phyloP scores from a whole-genome alignment of 441 rosid species.

The Cnidoscolus chayamansa region DNA sequence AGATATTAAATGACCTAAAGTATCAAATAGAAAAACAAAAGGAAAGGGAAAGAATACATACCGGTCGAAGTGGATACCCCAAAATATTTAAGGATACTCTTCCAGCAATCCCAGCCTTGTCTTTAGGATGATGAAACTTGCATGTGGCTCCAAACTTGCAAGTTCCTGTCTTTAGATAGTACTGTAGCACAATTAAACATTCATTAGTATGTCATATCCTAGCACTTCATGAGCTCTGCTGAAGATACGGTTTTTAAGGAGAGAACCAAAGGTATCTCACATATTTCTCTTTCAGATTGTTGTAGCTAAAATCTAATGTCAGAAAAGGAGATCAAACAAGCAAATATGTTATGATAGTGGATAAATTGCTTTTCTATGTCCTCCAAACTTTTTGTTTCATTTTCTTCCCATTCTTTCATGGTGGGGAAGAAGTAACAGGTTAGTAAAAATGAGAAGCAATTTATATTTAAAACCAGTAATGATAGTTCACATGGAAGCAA shows the following conservation, averaged over 20 bases:
- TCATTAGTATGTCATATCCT: conserved; percentile 19
- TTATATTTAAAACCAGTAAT: neutral
- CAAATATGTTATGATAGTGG: neutral
- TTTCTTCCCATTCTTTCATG: neutral
- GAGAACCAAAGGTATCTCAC: neutral
- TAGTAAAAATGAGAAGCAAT: neutral
- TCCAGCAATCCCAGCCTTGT: conserved; percentile 94
- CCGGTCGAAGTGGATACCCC: conserved; percentile 96
- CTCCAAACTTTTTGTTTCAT: neutral
- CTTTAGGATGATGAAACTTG: conserved; percentile 98
- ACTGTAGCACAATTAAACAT: conserved; percentile 44
- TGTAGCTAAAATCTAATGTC: conserved; percentile 3
- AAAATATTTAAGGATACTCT: conserved; percentile 80
- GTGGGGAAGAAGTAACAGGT: too few relatives aligned
- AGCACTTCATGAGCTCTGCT: neutral
- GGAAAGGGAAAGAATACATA: conserved; percentile 33
- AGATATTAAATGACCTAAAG: neutral
- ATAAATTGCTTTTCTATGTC: neutral
- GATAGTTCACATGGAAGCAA: conserved; percentile 1
- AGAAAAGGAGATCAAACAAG: neutral
- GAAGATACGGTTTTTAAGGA: neutral
- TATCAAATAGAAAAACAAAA: neutral
- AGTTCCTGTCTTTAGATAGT: conserved; percentile 95
- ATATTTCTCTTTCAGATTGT: neutral
- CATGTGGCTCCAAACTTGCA: conserved; percentile 99